Conservation (phyloP, 2,329 filamentous ascomycete genomes). For the Aspergillus sp. region DNA sequence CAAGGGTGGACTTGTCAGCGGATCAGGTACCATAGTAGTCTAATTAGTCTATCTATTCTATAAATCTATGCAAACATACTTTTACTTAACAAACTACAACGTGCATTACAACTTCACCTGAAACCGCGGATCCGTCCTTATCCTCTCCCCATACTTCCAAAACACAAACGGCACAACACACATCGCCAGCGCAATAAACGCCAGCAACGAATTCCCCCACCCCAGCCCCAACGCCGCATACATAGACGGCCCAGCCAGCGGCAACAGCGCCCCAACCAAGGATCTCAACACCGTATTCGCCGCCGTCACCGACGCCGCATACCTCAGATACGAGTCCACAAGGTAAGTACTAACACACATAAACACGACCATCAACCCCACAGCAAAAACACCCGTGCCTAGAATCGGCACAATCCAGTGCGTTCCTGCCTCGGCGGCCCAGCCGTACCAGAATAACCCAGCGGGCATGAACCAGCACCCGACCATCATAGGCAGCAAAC, state of each 20-base stretch:
- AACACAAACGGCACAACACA: conserved; percentile 45
- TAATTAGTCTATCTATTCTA: too few species aligned
- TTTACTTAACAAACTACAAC: too few species aligned
- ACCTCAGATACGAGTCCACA: conserved; percentile 60
- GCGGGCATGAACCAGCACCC: conserved; percentile 52
- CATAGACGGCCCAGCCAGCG: conserved; percentile 58
- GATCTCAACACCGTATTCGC: conserved; percentile 41
- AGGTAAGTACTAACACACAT: conserved; percentile 64
- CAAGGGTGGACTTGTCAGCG: too few species aligned
- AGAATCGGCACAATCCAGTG: conserved; percentile 61
- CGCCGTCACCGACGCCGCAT: conserved; percentile 64
- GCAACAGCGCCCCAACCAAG: conserved; percentile 57
- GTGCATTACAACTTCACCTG: conserved; percentile 12
- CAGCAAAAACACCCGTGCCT: conserved; percentile 45
- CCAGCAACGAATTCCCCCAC: conserved; percentile 59
- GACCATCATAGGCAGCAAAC: conserved; percentile 53
- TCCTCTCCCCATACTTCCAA: conserved; percentile 17
- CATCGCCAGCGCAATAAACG: conserved; percentile 49
- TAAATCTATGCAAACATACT: too few species aligned
- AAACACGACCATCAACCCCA: conserved; percentile 32
- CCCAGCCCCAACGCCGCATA: conserved; percentile 59
- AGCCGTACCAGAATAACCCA: conserved; percentile 41
- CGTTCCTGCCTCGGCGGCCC: conserved; percentile 48
- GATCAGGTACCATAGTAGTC: too few species aligned
- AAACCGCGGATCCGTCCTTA: conserved; percentile 18